A percentile compares a stretch with the other conserved stretches of the same genome.
Evolutionary conservation across 2,329 filamentous ascomycete species (phyloP).

Genomic region (Colletotrichum tanaceti): DNA sequence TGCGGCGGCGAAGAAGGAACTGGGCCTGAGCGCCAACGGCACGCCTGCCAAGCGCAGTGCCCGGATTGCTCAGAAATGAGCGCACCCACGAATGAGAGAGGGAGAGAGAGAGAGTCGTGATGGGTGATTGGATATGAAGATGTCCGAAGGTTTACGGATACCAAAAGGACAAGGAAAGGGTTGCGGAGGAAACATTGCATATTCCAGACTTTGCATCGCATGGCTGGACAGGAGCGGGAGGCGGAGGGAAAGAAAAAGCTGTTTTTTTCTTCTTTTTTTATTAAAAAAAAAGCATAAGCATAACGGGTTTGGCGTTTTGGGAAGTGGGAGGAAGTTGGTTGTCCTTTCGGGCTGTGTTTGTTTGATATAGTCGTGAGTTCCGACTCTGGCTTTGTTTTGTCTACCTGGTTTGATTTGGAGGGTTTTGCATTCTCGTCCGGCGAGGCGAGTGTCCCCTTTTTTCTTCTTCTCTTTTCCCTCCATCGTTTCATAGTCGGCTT

Average conservation of each 20-base stretch:
- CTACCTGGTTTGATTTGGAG: background rate
- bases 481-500: background rate
- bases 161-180: background rate
- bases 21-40: slow-evolving; percentile 32
- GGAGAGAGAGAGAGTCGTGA: background rate
- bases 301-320: slow-evolving; percentile 14
- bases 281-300: slow-evolving; percentile 2
- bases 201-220: slow-evolving; percentile 1
- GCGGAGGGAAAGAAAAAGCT: too few relatives aligned
- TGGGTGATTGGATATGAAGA: background rate
- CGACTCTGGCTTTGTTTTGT: too few relatives aligned
- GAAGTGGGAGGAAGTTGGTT: too few relatives aligned
- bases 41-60: slow-evolving; percentile 35
- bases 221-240: background rate
- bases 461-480: background rate
- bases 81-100: too few relatives aligned
- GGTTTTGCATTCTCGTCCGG: slow-evolving; percentile 3
- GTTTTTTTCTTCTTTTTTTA: too few relatives aligned
- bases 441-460: background rate
- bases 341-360: background rate
- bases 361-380: too few relatives aligned
- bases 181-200: background rate
- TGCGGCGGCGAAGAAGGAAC: slow-evolving; percentile 32
- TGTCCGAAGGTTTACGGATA: background rate
- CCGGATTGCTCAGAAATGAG: slow-evolving; percentile 27